Percentiles rank a stretch among this genome's conserved stretches.
These are phyloP conservation scores for Phytophthora foliorum DNA, from an alignment of 352 stramenopile species.

Conservation along the genomic window DNA sequence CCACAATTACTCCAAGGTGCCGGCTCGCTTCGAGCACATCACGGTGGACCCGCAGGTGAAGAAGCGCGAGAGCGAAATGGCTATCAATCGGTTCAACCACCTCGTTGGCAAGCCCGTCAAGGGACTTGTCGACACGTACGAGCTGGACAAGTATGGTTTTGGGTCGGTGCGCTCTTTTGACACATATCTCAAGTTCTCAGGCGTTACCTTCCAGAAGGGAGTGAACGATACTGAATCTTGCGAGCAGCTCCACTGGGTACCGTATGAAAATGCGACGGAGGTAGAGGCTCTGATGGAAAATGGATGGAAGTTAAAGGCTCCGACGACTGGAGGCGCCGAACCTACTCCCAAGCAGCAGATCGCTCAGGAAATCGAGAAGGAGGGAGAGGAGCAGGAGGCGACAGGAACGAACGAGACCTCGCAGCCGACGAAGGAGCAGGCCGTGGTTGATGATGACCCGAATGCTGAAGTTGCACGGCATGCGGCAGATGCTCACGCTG, in stretches of 20 bases:
- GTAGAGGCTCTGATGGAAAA: conserved; percentile 60
- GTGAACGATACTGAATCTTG: conserved; percentile 70
- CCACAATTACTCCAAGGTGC: conserved; percentile 83
- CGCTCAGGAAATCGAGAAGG: conserved; percentile 21
- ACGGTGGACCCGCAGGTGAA: conserved; percentile 55
- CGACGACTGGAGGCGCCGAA: not conserved
- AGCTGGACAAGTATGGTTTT: conserved; percentile 72
- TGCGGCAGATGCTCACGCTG: conserved; percentile 46
- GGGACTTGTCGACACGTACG: conserved; percentile 62
- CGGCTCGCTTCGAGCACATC: conserved; percentile 67
- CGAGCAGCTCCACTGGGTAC: conserved; percentile 77
- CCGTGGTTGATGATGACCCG: conserved; percentile 39
- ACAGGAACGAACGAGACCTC: conserved; percentile 2
- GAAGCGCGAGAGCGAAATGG: conserved; percentile 62
- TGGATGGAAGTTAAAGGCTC: conserved; percentile 58
- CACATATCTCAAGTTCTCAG: conserved; percentile 70
- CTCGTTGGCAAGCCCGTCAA: conserved; percentile 68
- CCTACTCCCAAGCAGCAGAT: conserved; percentile 32
- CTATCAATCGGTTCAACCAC: conserved; percentile 65
- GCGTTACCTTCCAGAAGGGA: conserved; percentile 57
- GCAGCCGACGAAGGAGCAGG: conserved; percentile 32
- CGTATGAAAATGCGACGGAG: conserved; percentile 62
- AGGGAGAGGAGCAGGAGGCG: conserved; percentile 13
- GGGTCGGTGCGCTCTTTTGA: conserved; percentile 64
- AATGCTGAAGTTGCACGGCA: conserved; percentile 40